Base-by-base conservation (phyloP, 2,329 filamentous ascomycete genomes). In the Botrytis galanthina region DNA sequence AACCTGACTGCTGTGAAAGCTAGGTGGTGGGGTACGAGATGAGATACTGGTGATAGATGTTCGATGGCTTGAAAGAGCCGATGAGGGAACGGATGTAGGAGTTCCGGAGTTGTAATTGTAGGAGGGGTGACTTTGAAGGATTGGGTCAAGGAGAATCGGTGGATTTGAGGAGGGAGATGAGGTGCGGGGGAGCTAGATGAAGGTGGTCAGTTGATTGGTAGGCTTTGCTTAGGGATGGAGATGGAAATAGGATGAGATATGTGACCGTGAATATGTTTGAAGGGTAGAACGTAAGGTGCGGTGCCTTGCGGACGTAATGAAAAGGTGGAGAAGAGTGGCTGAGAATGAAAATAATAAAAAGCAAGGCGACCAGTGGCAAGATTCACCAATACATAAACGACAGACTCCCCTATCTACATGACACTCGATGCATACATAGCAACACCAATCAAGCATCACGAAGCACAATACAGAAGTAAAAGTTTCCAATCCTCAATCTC, bases 101-200 rank as follows among this genome's bases (percentile, higher is more conserved):
- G 75, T 67, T 16, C 70, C 79, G 57, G 72, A 77, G 71, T 79
- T 79, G 71, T 79, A 79, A 74, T 77, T 77, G 67, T 76, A 75
- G 54, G 70, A 66, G 48, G 72, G 39, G 39, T 69, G 51, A 39
- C 57, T 73, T 59, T 42, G 22, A 14, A 76, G 73, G 68, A 80
- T 78, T 29, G 74, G 73, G 44, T 77, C 76, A 62, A 78, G 75
- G 57, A 75, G 78, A 63, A 77, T 76, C 10, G 75, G 69, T 16
- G 74, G 69, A 54, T 75, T 67, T 62, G 77, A 73, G 75, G 71
- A 60, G 68, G 76, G 68, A 76, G 71, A 59, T 62, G 76, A 71
- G 64, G 76, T 74, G 72, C 79, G 77, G 14, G 77, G 72, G 16
- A 80, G 71, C 78, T 80, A 46, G 29, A 20, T 37, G 20, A n/a